These are phyloP conservation scores for Yamadazyma endophytica DNA, from an alignment of 805 yeast genomes.

Conservation along the genomic window DNA sequence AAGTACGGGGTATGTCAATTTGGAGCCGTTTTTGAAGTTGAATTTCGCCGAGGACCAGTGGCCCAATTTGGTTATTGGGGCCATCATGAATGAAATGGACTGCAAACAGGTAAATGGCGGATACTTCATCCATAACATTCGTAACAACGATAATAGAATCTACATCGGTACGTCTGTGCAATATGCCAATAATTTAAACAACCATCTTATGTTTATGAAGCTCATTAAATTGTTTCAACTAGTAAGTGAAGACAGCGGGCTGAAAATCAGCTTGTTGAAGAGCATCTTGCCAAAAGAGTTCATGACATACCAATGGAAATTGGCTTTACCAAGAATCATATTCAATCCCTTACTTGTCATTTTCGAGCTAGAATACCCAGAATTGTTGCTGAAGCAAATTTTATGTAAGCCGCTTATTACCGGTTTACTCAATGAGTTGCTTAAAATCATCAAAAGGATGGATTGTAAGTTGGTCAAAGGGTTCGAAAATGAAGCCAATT, in stretches of 20 bases:
- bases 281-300: conserved; percentile 53
- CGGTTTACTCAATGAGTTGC: conserved; percentile 73
- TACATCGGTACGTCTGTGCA: conserved; percentile 31
- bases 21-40: conserved; percentile 64
- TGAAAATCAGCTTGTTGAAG: conserved; percentile 45
- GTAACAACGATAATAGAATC: conserved; percentile 41
- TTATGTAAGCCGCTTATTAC: conserved; percentile 81
- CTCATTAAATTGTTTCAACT: conserved; percentile 29
- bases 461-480: conserved; percentile 69
- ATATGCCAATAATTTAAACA: conserved; percentile 8
- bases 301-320: conserved; percentile 76
- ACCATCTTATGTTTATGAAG: conserved; percentile 11
- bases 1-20: conserved; percentile 65
- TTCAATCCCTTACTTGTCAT: conserved; percentile 72
- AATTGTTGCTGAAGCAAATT: conserved; percentile 56
- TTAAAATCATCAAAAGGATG: conserved; percentile 71
- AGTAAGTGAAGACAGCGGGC: conserved; percentile 28
- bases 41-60: conserved; percentile 24
- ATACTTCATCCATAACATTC: conserved; percentile 28
- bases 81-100: conserved; percentile 63
- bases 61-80: conserved; percentile 35
- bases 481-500: conserved; percentile 60
- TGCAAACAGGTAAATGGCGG: conserved; percentile 30
- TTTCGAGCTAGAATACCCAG: conserved; percentile 68
- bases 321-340: conserved; percentile 74